Percentiles rank a stretch among this genome's conserved stretches.
These are phyloP conservation scores for Scedosporium minutisporum DNA, from an alignment of 2,329 filamentous ascomycete genomes.

Conservation along the genomic window DNA sequence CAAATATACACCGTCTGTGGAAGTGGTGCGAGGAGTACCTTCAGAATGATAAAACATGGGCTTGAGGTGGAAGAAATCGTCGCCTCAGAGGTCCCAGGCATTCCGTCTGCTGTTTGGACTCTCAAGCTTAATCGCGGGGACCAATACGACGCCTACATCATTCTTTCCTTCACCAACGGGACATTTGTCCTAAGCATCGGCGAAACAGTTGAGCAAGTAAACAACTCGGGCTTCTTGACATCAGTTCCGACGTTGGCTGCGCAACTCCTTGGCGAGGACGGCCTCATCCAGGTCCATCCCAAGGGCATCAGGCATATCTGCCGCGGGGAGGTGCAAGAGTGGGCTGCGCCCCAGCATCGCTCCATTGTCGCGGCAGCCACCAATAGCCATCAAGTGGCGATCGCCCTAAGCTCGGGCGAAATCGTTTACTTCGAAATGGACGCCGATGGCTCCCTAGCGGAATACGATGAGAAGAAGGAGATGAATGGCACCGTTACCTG, in stretches of 20 bases:
- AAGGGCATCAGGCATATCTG: slow-evolving; percentile 89
- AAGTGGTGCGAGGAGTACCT: slow-evolving; percentile 77
- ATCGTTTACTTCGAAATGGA: slow-evolving; percentile 99
- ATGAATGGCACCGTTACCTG: slow-evolving; percentile 95
- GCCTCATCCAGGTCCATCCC: slow-evolving; percentile 90
- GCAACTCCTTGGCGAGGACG: slow-evolving; percentile 87
- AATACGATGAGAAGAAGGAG: slow-evolving; percentile 90
- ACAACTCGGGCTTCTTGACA: slow-evolving; percentile 83
- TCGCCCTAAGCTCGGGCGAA: slow-evolving; percentile 90
- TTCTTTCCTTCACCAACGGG: slow-evolving; percentile 84
- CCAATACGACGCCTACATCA: slow-evolving; percentile 85
- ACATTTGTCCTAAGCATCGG: slow-evolving; percentile 92
- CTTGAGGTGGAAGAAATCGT: slow-evolving; percentile 90
- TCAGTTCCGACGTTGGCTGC: slow-evolving; percentile 84
- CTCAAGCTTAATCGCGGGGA: slow-evolving; percentile 76
- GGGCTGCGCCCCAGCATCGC: slow-evolving; percentile 85
- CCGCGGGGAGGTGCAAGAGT: slow-evolving; percentile 73
- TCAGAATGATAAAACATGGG: slow-evolving; percentile 86
- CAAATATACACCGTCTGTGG: slow-evolving; percentile 94
- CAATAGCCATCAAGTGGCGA: slow-evolving; percentile 85
- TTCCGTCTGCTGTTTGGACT: slow-evolving; percentile 91
- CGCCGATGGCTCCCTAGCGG: slow-evolving; percentile 75
- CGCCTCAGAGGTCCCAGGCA: slow-evolving; percentile 81
- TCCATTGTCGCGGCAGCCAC: slow-evolving; percentile 92
- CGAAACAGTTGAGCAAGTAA: slow-evolving; percentile 92